A percentile compares a stretch with the other conserved stretches of the same genome.
Conservation (phyloP, 345 rosid genomes). For the Pistacia atlantica region DNA sequence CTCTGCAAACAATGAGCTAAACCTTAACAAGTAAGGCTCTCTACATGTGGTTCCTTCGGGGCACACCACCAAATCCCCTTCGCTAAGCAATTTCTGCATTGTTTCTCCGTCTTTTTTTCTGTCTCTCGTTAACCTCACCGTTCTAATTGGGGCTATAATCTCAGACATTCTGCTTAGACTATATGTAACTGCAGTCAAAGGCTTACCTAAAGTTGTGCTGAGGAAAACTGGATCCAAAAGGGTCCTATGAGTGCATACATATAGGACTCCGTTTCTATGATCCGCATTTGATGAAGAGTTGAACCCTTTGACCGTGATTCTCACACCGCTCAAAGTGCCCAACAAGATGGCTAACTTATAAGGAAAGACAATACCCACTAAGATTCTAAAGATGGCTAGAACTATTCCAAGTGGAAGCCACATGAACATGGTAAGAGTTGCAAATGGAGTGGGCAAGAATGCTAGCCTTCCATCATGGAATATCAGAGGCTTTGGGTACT, state of each 20-base stretch:
- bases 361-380: slow-evolving; percentile 62
- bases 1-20: slow-evolving; percentile 91
- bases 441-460: slow-evolving; percentile 81
- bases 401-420: slow-evolving; percentile 78
- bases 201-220: slow-evolving; percentile 52
- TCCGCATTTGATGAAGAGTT: slow-evolving; percentile 14
- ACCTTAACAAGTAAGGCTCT: slow-evolving; percentile 86
- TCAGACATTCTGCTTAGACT: slow-evolving; percentile 90
- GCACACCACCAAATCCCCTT: slow-evolving; percentile 87
- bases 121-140: slow-evolving; percentile 80
- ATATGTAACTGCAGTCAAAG: slow-evolving; percentile 85
- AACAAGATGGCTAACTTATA: slow-evolving; percentile 45
- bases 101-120: slow-evolving; percentile 63
- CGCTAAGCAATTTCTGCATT: slow-evolving; percentile 63
- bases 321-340: slow-evolving; percentile 54
- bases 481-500: slow-evolving; percentile 82
- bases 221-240: slow-evolving; percentile 89
- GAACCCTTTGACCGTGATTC: slow-evolving; percentile 38
- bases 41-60: slow-evolving; percentile 98
- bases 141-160: slow-evolving; percentile 73
- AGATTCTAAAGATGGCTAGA: slow-evolving; percentile 66
- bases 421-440: slow-evolving; percentile 68
- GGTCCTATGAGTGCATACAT: slow-evolving; percentile 87
- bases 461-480: slow-evolving; percentile 99
- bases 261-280: slow-evolving; percentile 60